phyloP scores from a whole-genome alignment of 2,329 filamentous ascomycete genomes.

The Colletotrichum cuscutae region DNA sequence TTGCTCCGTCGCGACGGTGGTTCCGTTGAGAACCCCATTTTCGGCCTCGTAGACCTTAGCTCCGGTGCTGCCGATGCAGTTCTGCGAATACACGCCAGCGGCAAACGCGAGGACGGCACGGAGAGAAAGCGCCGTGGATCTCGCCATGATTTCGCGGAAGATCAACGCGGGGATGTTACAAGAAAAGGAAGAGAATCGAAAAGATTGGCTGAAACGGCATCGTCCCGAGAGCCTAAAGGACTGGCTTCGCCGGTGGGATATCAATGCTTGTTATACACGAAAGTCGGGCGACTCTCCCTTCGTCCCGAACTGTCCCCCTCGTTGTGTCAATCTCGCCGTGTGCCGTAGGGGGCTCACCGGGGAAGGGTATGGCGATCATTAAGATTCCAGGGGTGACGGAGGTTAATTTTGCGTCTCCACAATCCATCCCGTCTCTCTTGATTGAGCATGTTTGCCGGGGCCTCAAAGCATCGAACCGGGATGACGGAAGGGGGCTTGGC shows the following conservation, averaged over 20 bases:
- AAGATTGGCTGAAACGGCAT: neutral
- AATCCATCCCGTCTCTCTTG: neutral
- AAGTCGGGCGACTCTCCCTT: neutral
- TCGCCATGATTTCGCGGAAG: conserved; percentile 21
- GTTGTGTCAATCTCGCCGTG: conserved; percentile 15
- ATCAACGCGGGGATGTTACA: neutral
- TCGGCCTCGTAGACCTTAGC: conserved; percentile 50
- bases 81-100: conserved; percentile 26
- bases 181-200: neutral
- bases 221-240: neutral
- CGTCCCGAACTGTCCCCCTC: neutral
- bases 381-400: conserved; percentile 18
- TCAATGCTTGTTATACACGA: neutral
- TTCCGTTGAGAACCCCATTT: conserved; percentile 51
- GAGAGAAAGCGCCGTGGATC: conserved; percentile 21
- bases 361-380: neutral
- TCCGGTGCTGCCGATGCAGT: conserved; percentile 28
- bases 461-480: neutral
- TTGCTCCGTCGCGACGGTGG: conserved; percentile 49
- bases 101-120: conserved; percentile 21
- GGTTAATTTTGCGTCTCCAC: conserved; percentile 20
- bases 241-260: neutral
- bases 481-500: conserved; percentile 20
- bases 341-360: neutral
- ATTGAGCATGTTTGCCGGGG: neutral